Evolutionary conservation across 371 early-diverging fungal genomes (phyloP).

Genomic region (Modicella reniformis): DNA sequence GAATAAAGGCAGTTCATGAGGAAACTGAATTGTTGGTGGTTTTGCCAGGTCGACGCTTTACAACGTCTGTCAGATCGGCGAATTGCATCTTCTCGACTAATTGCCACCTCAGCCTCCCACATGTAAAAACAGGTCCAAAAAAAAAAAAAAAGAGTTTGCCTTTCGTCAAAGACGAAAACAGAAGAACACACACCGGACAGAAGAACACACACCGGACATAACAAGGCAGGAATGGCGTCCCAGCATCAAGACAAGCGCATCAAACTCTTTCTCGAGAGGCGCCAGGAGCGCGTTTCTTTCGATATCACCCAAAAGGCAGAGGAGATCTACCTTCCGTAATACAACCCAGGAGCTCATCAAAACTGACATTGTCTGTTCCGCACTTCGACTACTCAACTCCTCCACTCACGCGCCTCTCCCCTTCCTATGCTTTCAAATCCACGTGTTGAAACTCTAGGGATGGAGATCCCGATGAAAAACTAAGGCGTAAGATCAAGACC

Average conservation of each 20-base stretch:
- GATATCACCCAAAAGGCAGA: conserved; percentile 68
- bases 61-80: no score
- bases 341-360: no score
- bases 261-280: conserved; percentile 65
- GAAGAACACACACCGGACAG: no score
- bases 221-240: conserved; percentile 18
- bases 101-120: no score
- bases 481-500: conserved; percentile 66
- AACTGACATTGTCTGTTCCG: background rate
- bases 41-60: no score
- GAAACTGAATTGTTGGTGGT: no score
- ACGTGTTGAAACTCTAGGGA: conserved; percentile 47
- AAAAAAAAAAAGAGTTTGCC: no score
- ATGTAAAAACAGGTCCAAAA: no score
- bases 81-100: no score
- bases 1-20: background rate
- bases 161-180: no score
- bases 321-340: conserved; percentile 66
- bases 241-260: conserved; percentile 58
- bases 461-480: conserved; percentile 60
- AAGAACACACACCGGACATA: no score
- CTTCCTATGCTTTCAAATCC: background rate
- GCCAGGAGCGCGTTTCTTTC: conserved; percentile 58
- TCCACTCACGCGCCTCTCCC: background rate
- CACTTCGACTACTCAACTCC: background rate